These are phyloP conservation scores for Castanea crenata DNA, from an alignment of 306 rosid species.

Conservation along the genomic window DNA sequence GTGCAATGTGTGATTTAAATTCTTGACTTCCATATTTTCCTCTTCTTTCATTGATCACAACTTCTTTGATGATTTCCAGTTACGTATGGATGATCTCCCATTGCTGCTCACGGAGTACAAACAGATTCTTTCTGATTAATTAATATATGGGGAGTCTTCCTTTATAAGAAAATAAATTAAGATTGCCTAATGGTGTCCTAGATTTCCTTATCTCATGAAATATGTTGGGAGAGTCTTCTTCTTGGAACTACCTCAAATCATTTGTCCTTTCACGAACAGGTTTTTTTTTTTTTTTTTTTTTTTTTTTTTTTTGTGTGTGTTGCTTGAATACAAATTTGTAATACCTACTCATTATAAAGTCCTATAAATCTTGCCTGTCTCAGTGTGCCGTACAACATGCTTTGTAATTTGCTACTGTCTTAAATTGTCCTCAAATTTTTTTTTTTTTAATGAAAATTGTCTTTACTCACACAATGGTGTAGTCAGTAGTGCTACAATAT, in stretches of 20 bases:
- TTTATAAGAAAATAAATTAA: background rate
- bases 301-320: too few species aligned
- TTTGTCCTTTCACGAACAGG: background rate
- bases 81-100: slow-evolving; percentile 84
- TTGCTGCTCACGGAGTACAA: slow-evolving; percentile 77
- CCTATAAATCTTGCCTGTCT: background rate
- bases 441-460: too few species aligned
- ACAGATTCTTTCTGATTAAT: slow-evolving; percentile 42
- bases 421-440: background rate
- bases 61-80: slow-evolving; percentile 40
- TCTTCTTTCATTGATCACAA: background rate
- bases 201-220: background rate
- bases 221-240: background rate
- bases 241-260: background rate
- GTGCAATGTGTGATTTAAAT: background rate
- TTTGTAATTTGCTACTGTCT: background rate
- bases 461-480: background rate
- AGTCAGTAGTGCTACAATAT: background rate
- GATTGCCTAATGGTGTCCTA: background rate
- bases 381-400: background rate
- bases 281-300: too few species aligned
- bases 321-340: too few species aligned
- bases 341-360: background rate
- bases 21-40: slow-evolving; percentile 1
- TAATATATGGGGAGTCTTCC: background rate